Evolutionary conservation across 2,329 filamentous ascomycete genomes (phyloP).

Genomic region (Cryphonectria radicalis): DNA sequence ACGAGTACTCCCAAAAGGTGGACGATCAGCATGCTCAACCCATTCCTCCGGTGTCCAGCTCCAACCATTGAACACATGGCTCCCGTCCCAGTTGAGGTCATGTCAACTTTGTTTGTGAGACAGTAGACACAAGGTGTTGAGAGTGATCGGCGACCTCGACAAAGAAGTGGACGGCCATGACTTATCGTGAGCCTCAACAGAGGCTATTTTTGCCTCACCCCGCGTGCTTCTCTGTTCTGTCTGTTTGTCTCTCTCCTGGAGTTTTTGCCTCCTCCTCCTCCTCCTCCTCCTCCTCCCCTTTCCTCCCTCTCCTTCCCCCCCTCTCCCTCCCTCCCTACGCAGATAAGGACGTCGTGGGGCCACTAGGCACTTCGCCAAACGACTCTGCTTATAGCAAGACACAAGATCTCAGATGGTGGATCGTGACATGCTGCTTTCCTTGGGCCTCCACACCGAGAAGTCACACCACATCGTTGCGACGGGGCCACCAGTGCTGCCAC

Average conservation of each 20-base stretch:
- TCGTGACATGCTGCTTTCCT: conserved; percentile 27
- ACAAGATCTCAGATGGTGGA: conserved; percentile 28
- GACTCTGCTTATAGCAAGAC: background rate
- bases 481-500: conserved; percentile 21
- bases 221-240: background rate
- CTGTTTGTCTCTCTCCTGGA: background rate
- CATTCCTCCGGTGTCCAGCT: conserved; percentile 23
- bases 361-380: conserved; percentile 2
- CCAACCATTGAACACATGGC: conserved; percentile 26
- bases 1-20: conserved; percentile 14
- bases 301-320: too few species aligned
- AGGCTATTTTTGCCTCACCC: conserved; percentile 9
- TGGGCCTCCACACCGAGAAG: conserved; percentile 26
- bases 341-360: background rate
- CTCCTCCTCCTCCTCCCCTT: too few species aligned
- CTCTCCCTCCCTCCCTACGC: too few species aligned
- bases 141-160: conserved; percentile 26
- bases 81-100: conserved; percentile 20
- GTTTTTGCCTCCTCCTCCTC: background rate
- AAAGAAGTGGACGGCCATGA: conserved; percentile 1
- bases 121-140: conserved; percentile 5
- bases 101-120: conserved; percentile 12
- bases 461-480: conserved; percentile 20
- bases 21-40: conserved; percentile 27
- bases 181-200: conserved; percentile 12